Evolutionary conservation across 2,329 filamentous ascomycete species (phyloP).

Genomic region (Didymellaceae sp.): DNA sequence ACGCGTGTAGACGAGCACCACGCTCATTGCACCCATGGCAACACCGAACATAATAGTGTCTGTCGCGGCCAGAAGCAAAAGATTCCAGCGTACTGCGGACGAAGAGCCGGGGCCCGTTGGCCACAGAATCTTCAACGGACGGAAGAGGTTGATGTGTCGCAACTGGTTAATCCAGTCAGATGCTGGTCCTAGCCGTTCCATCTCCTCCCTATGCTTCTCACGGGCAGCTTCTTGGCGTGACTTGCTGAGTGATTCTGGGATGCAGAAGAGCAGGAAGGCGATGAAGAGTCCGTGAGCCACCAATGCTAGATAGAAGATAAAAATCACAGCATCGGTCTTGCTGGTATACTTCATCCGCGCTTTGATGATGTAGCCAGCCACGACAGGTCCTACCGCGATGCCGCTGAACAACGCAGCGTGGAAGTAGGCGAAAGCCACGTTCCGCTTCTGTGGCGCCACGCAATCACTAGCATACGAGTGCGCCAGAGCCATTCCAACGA

Average conservation of each 20-base stretch:
- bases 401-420: slow-evolving; percentile 88
- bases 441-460: slow-evolving; percentile 77
- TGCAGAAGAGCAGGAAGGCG: slow-evolving; percentile 69
- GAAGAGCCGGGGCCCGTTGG: slow-evolving; percentile 71
- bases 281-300: slow-evolving; percentile 77
- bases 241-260: slow-evolving; percentile 85
- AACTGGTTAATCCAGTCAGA: slow-evolving; percentile 55
- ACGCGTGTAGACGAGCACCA: slow-evolving; percentile 83
- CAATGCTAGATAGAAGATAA: slow-evolving; percentile 84
- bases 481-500: slow-evolving; percentile 76
- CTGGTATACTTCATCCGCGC: slow-evolving; percentile 38
- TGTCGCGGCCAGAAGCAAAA: slow-evolving; percentile 79
- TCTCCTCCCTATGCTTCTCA: slow-evolving; percentile 65
- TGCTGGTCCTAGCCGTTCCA: slow-evolving; percentile 42
- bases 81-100: slow-evolving; percentile 72
- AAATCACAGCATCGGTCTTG: slow-evolving; percentile 73
- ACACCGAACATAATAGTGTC: slow-evolving; percentile 84
- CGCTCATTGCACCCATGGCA: slow-evolving; percentile 79
- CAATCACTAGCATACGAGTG: slow-evolving; percentile 92
- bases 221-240: slow-evolving; percentile 73
- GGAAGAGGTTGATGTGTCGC: slow-evolving; percentile 69
- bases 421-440: slow-evolving; percentile 86
- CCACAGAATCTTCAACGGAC: slow-evolving; percentile 77
- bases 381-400: slow-evolving; percentile 83
- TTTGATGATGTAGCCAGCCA: slow-evolving; percentile 81